These are phyloP conservation scores for Hygrophila difformis DNA, from an alignment of 257 asterid species.

Conservation along the genomic window DNA sequence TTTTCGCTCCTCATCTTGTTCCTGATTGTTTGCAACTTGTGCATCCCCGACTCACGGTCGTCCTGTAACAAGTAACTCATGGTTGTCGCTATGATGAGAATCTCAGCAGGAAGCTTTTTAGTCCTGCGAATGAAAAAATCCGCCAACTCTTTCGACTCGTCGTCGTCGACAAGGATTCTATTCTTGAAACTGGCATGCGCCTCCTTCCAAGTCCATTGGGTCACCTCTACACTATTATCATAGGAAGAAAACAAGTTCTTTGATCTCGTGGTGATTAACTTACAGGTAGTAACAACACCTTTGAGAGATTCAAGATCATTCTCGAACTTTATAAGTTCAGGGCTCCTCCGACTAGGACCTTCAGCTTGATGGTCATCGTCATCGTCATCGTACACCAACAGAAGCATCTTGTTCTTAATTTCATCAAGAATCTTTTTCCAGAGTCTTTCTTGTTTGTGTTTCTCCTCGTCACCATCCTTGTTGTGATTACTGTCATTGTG, in stretches of 20 bases:
- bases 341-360: neutral
- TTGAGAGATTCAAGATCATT: no score
- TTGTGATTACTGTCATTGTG: neutral
- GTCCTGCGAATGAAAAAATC: slow-evolving; percentile 13
- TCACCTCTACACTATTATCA: slow-evolving; percentile 3
- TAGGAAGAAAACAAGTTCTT: no score
- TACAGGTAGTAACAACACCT: no score
- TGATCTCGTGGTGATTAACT: slow-evolving; percentile 4
- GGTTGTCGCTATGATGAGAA: slow-evolving; percentile 19
- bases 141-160: slow-evolving; percentile 1
- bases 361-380: neutral
- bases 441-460: neutral
- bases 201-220: slow-evolving; percentile 12
- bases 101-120: slow-evolving; percentile 14
- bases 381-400: slow-evolving; percentile 14
- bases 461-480: neutral
- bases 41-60: neutral
- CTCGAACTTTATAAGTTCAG: no score
- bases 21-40: slow-evolving; percentile 10
- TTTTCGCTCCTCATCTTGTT: neutral
- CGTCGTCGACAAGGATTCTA: neutral
- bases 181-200: neutral
- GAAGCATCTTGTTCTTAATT: slow-evolving; percentile 7
- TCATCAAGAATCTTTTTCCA: neutral
- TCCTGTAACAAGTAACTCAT: slow-evolving; percentile 7